Conservation (phyloP, 306 rosid species). For the Dryas drummondii region DNA sequence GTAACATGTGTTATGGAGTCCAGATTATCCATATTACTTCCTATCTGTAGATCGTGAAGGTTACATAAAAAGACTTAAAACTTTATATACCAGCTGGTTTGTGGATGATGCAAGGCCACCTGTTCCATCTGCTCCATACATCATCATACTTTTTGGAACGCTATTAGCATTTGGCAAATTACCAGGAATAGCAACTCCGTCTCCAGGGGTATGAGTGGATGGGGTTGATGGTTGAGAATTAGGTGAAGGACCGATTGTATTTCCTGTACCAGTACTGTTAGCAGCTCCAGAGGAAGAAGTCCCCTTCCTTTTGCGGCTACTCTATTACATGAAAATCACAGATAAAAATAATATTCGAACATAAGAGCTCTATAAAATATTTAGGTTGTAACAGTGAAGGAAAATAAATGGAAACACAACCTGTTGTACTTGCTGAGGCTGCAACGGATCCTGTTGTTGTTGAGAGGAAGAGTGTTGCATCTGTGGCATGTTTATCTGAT, state of each 20-base stretch:
- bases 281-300: conserved; percentile 95
- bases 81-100: conserved; percentile 75
- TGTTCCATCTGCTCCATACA: conserved; percentile 72
- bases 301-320: conserved; percentile 82
- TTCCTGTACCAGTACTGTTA: conserved; percentile 96
- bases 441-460: conserved; percentile 82
- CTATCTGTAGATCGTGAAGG: conserved; percentile 22
- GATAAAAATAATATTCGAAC: neutral
- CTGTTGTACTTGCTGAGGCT: conserved; percentile 81
- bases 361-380: neutral
- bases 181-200: conserved; percentile 63
- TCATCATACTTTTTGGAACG: conserved; percentile 62
- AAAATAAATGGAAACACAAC: conserved; percentile 36
- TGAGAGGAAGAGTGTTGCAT: conserved; percentile 81
- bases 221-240: conserved; percentile 97
- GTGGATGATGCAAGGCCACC: conserved; percentile 91
- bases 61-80: neutral
- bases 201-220: conserved; percentile 92
- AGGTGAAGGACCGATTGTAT: conserved; percentile 81
- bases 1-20: conserved; percentile 10
- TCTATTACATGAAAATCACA: conserved; percentile 38
- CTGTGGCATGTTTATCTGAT: conserved; percentile 76
- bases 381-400: neutral
- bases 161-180: conserved; percentile 72
- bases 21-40: neutral